phyloP scores from a whole-genome alignment of 306 rosid genomes.

The Leucaena leucocephala region DNA sequence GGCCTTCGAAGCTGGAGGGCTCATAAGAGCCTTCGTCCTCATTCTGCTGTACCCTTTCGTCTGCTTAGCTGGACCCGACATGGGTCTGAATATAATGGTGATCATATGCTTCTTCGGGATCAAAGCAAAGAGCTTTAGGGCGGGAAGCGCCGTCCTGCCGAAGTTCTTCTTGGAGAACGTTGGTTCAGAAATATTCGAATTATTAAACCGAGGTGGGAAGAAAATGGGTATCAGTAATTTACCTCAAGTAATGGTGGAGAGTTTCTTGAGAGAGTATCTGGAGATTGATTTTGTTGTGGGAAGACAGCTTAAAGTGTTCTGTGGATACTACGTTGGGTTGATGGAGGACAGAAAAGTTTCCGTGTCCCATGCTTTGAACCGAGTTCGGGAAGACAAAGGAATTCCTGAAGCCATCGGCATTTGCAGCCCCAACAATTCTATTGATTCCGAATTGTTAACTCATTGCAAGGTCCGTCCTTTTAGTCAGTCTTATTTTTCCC shows the following conservation, averaged over 20 bases:
- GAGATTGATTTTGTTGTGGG: slow-evolving; percentile 68
- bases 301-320: slow-evolving; percentile 60
- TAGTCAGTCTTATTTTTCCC: not conserved
- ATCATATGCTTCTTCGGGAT: slow-evolving; percentile 78
- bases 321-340: slow-evolving; percentile 74
- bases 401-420: slow-evolving; percentile 57
- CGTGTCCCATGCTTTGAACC: slow-evolving; percentile 31
- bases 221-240: slow-evolving; percentile 63
- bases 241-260: slow-evolving; percentile 75
- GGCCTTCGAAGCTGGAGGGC: slow-evolving; percentile 82
- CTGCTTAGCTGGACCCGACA: slow-evolving; percentile 44
- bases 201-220: slow-evolving; percentile 50
- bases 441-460: slow-evolving; percentile 47
- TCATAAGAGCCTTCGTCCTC: slow-evolving; percentile 53
- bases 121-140: slow-evolving; percentile 62
- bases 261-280: slow-evolving; percentile 77
- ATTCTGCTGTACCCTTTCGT: slow-evolving; percentile 64
- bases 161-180: slow-evolving; percentile 79
- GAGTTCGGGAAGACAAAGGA: slow-evolving; percentile 37
- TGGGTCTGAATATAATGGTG: slow-evolving; percentile 77
- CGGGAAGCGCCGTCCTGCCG: slow-evolving; percentile 71
- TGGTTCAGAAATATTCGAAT: slow-evolving; percentile 66
- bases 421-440: slow-evolving; percentile 37
- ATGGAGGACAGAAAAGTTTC: slow-evolving; percentile 49
- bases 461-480: slow-evolving; percentile 59